Conservation (phyloP, 345 rosid genomes). For the Eucalyptus regnans region DNA sequence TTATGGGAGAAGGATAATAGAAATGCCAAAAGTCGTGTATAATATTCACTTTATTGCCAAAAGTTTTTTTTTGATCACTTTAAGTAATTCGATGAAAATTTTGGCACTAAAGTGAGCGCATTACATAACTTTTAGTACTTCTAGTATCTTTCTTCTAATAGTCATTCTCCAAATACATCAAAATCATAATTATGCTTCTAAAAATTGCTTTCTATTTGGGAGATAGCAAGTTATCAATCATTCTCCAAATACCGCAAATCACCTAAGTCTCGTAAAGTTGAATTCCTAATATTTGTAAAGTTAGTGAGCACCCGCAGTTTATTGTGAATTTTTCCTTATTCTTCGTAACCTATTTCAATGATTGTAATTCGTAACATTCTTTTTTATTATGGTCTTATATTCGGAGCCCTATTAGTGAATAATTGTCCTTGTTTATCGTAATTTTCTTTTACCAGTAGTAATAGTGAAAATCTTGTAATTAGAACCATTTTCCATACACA, state of each 20-base stretch:
- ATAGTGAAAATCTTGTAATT: background rate
- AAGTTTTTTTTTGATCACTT: too few species aligned
- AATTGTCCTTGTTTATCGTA: background rate
- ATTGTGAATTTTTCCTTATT: background rate
- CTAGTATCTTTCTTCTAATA: too few species aligned
- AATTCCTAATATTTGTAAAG: too few species aligned
- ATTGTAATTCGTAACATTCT: background rate
- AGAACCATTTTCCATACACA: background rate
- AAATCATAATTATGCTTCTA: background rate
- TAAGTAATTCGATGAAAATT: fast-evolving
- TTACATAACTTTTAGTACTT: too few species aligned
- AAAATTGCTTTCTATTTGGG: background rate
- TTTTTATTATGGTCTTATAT: background rate
- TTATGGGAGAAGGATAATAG: fast-evolving
- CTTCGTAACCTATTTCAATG: background rate
- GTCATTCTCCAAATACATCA: too few species aligned
- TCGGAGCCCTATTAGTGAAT: too few species aligned
- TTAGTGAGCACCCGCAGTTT: background rate
- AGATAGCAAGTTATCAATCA: background rate
- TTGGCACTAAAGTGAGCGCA: fast-evolving
- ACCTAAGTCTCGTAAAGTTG: too few species aligned
- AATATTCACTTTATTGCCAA: fast-evolving
- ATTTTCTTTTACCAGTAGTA: background rate
- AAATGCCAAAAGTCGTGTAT: too few species aligned
- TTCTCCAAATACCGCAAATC: too few species aligned